Base-by-base conservation (phyloP, 306 rosid species). In the Cucurbita moschata region DNA sequence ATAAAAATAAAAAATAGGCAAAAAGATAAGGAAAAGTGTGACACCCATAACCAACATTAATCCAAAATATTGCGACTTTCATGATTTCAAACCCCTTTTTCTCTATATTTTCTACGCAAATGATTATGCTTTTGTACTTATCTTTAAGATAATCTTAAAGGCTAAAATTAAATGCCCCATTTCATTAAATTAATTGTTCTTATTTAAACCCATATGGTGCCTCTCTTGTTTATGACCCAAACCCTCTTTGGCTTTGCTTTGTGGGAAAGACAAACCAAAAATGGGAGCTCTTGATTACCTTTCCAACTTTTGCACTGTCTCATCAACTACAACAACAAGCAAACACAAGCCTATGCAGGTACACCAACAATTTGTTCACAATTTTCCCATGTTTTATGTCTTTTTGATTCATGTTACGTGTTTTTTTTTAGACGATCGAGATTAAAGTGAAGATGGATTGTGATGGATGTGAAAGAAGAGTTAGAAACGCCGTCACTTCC, bases 331-430 rank as follows among this genome's bases (percentile, higher is more conserved):
- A 81, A 77, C 86, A 77, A 86, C 81, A 74, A 49, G 79, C 82
- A 90, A 84, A 83, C 92, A 82, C 80, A 92, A 90, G 74, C 60
- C 96, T 83, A 83, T 92, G 96, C 98, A 89, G 98, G 96, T 90
- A 85, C 56, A 85, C 56, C 69, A 63, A 51, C 13, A 50, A 50
- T 5, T 10, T 5, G 10, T 15, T 21, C 11, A 19, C 1, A 10
- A 10, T 10, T 58, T 58, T 26, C 18, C 54, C 18, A 26, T 58
- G 2, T 26, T n/a, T 39, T 61, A 5, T 0, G 0, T 6, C 4
- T 16, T 12, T 7, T 18, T 14, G 14, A 50, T 50, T 50, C 5
- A 50, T 2, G 1, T 51, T 75, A 67, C 14, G 5, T 81, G 63
- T 26, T 42, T 30, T 66, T 66, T 19, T 76, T 75, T 5, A 96